A percentile compares a stretch with the other conserved stretches of the same genome.
These are phyloP conservation scores for Schrenkiella parvula DNA, from an alignment of 345 rosid species.

Conservation along the genomic window DNA sequence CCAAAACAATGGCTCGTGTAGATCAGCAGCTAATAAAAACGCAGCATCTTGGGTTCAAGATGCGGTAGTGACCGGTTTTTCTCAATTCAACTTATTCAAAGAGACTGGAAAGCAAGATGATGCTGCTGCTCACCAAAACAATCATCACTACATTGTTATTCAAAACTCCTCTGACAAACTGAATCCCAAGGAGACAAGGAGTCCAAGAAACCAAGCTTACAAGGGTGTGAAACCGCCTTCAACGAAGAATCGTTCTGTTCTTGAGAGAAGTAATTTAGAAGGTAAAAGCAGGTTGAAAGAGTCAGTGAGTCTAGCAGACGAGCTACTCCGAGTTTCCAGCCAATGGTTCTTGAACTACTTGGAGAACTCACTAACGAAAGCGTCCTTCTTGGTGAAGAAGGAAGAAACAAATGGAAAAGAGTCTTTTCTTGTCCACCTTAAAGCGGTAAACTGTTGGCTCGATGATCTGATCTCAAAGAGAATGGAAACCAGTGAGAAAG, in stretches of 20 bases:
- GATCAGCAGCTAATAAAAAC: constrained; percentile 16
- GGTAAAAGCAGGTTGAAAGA: constrained; percentile 32
- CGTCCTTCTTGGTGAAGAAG: constrained; percentile 21
- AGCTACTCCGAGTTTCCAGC: constrained; percentile 38
- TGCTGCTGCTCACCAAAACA: constrained; percentile 7
- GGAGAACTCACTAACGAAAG: constrained; percentile 37
- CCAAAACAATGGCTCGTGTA: constrained; percentile 11
- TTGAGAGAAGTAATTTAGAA: constrained; percentile 15
- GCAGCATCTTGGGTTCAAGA: constrained; percentile 46
- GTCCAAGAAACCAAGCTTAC: constrained; percentile 15
- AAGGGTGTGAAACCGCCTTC: constrained; percentile 18
- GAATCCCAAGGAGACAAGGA: constrained; percentile 22
- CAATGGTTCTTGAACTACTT: constrained; percentile 50
- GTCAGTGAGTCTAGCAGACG: constrained; percentile 37
- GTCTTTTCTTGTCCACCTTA: constrained; percentile 37
- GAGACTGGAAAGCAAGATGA: constrained; percentile 22
- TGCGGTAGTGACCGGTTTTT: constrained; percentile 37
- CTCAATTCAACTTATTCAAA: constrained; percentile 39
- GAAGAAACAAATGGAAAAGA: constrained; percentile 31
- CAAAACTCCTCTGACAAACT: constrained; percentile 23
- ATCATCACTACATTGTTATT: constrained; percentile 29
- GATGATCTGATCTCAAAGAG: constrained; percentile 28
- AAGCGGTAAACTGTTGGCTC: constrained; percentile 42
- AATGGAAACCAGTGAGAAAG: constrained; percentile 27
- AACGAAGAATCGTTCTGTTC: constrained; percentile 1